Percentiles rank a stretch among this genome's conserved stretches.
These are phyloP conservation scores for Globisporangium orthogonon DNA, from an alignment of 352 stramenopile genomes.

Conservation along the genomic window DNA sequence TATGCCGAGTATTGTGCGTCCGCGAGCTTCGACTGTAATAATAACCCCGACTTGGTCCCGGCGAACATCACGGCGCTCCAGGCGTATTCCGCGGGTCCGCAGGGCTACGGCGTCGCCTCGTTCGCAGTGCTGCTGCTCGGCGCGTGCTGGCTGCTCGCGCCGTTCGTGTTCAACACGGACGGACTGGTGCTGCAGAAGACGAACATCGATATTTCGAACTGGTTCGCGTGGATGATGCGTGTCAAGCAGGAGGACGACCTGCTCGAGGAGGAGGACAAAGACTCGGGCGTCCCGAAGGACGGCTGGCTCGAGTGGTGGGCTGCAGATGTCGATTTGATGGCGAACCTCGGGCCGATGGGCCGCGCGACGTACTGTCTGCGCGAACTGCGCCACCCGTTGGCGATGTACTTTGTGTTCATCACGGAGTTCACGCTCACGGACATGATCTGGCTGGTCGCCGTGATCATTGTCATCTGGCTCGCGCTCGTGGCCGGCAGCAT, in stretches of 20 bases:
- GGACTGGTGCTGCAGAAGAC: conserved; percentile 81
- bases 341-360: conserved; percentile 54
- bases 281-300: conserved; percentile 45
- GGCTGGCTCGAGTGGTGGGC: conserved; percentile 74
- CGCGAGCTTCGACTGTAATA: conserved; percentile 32
- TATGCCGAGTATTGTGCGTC: conserved; percentile 40
- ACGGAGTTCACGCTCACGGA: conserved; percentile 51
- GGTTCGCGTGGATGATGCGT: conserved; percentile 84
- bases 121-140: conserved; percentile 81
- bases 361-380: conserved; percentile 72
- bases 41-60: conserved; percentile 37
- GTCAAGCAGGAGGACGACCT: conserved; percentile 36
- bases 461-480: conserved; percentile 40
- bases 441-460: conserved; percentile 39
- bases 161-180: conserved; percentile 88
- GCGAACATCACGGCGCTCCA: conserved; percentile 65
- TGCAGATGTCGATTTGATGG: conserved; percentile 65
- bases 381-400: conserved; percentile 69
- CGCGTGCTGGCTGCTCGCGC: conserved; percentile 76
- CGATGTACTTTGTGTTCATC: conserved; percentile 81
- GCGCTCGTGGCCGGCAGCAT: conserved; percentile 52
- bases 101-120: conserved; percentile 75
- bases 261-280: conserved; percentile 20
- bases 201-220: conserved; percentile 74
- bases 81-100: conserved; percentile 44